A percentile compares a stretch with the other conserved stretches of the same genome.
Evolutionary conservation across 2,329 filamentous ascomycete genomes (phyloP).

Genomic region (Beauveria scarabaeidicola): DNA sequence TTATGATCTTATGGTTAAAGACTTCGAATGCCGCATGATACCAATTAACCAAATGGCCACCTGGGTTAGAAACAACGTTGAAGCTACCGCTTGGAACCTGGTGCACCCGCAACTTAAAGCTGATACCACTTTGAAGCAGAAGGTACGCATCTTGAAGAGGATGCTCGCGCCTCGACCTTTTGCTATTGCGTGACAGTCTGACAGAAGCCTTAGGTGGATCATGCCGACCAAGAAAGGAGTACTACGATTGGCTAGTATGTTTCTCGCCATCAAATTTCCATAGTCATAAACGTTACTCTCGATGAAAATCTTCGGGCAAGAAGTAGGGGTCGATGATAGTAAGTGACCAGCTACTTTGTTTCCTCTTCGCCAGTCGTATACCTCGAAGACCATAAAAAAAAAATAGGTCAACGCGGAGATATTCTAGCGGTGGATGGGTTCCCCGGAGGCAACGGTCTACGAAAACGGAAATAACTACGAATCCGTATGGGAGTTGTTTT

Average conservation of each 20-base stretch:
- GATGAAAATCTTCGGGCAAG: conserved; percentile 77
- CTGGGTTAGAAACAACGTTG: too few relatives aligned
- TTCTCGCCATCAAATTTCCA: conserved; percentile 79
- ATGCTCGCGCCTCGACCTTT: too few relatives aligned
- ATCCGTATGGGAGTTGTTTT: not conserved
- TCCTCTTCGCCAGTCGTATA: conserved; percentile 89
- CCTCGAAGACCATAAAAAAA: conserved; percentile 66
- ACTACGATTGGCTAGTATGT: conserved; percentile 37
- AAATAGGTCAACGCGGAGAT: conserved; percentile 75
- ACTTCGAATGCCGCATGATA: too few relatives aligned
- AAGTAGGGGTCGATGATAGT: conserved; percentile 44
- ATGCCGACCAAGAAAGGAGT: not conserved
- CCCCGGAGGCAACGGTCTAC: not conserved
- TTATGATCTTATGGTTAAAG: too few relatives aligned
- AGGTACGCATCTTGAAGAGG: too few relatives aligned
- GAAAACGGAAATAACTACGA: not conserved
- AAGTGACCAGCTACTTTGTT: conserved; percentile 38
- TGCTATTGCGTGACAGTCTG: too few relatives aligned
- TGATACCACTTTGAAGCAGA: too few relatives aligned
- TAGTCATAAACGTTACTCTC: conserved; percentile 54
- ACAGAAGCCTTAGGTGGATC: too few relatives aligned
- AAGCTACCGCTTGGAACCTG: too few relatives aligned
- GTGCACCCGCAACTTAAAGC: too few relatives aligned
- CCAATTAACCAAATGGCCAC: too few relatives aligned
- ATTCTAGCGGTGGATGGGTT: conserved; percentile 55